Evolutionary conservation across 78 protist species (phyloP).

Genomic region (Dictyostelium citrinum): DNA sequence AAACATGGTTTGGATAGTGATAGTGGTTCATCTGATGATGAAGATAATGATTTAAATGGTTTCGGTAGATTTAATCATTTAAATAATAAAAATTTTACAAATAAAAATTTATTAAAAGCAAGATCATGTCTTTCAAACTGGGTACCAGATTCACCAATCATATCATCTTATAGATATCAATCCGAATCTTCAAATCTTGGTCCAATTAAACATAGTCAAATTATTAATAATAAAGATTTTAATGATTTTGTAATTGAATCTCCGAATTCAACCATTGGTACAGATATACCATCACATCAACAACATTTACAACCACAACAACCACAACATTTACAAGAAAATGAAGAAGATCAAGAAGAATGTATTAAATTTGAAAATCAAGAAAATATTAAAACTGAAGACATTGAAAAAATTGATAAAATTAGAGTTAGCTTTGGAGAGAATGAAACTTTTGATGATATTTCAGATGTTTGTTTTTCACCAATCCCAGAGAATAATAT

Average conservation of each 20-base stretch:
- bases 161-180: neutral
- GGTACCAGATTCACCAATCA: neutral
- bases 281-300: neutral
- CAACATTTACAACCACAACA: neutral
- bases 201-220: neutral
- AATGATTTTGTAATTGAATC: neutral
- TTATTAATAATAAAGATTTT: neutral
- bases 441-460: neutral
- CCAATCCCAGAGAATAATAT: neutral
- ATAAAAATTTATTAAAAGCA: neutral
- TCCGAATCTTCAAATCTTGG: neutral
- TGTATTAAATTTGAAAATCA: neutral
- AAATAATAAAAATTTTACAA: neutral
- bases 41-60: neutral
- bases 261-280: neutral
- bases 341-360: neutral
- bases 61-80: neutral
- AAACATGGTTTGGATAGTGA: constrained; percentile 30
- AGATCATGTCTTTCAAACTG: neutral
- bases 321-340: neutral
- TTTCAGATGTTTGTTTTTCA: neutral
- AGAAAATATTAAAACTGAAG: constrained; percentile 28
- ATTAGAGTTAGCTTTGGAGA: constrained; percentile 4
- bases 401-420: constrained; percentile 5
- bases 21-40: neutral